Evolutionary conservation across 2,329 filamentous ascomycete genomes (phyloP).

Genomic region (Didymella exigua): DNA sequence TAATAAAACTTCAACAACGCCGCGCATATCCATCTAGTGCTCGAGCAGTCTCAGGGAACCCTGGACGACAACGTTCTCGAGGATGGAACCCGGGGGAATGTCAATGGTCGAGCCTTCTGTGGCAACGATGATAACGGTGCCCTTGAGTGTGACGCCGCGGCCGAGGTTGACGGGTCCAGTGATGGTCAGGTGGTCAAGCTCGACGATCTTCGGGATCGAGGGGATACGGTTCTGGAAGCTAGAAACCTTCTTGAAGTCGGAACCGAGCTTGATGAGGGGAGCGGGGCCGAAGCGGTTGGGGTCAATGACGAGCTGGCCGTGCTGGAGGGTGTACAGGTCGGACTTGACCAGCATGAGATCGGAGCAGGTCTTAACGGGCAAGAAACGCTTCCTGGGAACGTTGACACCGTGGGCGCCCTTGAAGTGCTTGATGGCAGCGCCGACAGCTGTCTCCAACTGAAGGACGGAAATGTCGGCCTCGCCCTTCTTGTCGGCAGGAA

Average conservation of each 20-base stretch:
- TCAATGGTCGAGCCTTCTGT: conserved; percentile 98
- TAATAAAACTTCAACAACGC: conserved; percentile 27
- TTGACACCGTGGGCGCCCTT: conserved; percentile 98
- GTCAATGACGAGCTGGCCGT: conserved; percentile 97
- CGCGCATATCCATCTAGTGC: conserved; percentile 56
- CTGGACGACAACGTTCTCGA: conserved; percentile 99
- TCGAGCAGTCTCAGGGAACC: conserved; percentile 81
- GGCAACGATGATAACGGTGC: conserved; percentile 97
- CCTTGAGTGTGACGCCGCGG: conserved; percentile 93
- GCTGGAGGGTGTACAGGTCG: conserved; percentile 97
- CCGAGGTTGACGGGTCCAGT: conserved; percentile 97
- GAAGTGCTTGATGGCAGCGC: conserved; percentile 98
- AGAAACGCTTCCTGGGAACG: conserved; percentile 94
- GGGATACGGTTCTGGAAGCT: conserved; percentile 90
- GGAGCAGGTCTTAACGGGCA: conserved; percentile 99
- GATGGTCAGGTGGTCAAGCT: conserved; percentile 94
- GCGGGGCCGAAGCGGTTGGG: conserved; percentile 94
- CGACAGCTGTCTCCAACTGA: conserved; percentile 97
- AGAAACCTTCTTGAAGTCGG: conserved; percentile 99
- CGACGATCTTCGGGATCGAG: conserved; percentile 87
- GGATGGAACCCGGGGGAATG: conserved; percentile 91
- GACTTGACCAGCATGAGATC: conserved; percentile 99
- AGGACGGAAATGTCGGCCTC: conserved; percentile 97
- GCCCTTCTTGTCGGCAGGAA: conserved; percentile 98
- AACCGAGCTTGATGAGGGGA: conserved; percentile 96